Conservation (phyloP, 306 rosid genomes). For the cucumber (Cucumis sativus) region DNA sequence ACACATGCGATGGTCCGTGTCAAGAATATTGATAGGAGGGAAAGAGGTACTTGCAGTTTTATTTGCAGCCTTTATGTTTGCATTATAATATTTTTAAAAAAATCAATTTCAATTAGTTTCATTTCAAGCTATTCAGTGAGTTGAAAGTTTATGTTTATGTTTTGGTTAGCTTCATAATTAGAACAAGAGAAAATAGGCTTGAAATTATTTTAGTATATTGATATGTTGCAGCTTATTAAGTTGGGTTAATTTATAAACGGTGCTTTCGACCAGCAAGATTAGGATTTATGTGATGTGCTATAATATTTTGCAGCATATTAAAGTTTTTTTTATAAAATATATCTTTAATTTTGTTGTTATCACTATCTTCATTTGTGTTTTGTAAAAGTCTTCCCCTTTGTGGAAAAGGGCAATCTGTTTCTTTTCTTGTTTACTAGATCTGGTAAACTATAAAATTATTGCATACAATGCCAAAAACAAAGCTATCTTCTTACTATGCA, state of each 20-base stretch:
- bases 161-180: background rate
- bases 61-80: slow-evolving; percentile 5
- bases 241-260: background rate
- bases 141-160: background rate
- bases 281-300: background rate
- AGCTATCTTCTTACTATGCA: background rate
- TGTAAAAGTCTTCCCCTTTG: background rate
- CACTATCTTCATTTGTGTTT: background rate
- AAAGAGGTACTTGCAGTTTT: slow-evolving; percentile 56
- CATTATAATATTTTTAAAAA: background rate
- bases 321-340: background rate
- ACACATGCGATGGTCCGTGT: slow-evolving; percentile 81
- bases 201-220: background rate
- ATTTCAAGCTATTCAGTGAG: background rate
- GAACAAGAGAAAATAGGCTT: background rate
- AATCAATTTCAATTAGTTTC: background rate
- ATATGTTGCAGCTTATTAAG: background rate
- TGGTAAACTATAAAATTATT: background rate
- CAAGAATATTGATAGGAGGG: slow-evolving; percentile 76
- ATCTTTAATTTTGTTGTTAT: background rate
- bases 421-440: background rate
- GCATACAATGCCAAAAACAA: background rate
- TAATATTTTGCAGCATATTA: background rate
- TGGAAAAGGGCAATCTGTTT: background rate
- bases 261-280: background rate